phyloP scores from a whole-genome alignment of 2,329 filamentous ascomycete genomes.

The Coniochaeta pulveracea region DNA sequence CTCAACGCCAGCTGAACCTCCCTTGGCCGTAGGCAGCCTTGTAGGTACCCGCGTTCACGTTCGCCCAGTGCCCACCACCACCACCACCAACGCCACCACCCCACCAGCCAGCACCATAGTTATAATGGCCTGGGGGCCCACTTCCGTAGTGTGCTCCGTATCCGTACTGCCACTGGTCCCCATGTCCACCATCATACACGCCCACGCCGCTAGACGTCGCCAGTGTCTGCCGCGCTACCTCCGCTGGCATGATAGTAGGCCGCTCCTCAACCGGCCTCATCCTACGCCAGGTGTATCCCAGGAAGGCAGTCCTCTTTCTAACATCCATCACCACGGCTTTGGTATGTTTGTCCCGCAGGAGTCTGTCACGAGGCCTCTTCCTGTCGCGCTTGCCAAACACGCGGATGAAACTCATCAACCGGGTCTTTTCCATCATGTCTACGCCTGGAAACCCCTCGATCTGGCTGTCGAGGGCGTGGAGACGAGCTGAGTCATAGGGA shows the following conservation, averaged over 20 bases:
- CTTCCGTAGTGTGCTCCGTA: too few relatives aligned
- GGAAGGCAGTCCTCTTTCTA: slow-evolving; percentile 71
- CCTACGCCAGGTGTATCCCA: slow-evolving; percentile 78
- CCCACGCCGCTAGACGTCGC: neutral
- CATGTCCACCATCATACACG: neutral
- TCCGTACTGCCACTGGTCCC: too few relatives aligned
- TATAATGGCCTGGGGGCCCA: too few relatives aligned
- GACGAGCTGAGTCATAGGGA: slow-evolving; percentile 35
- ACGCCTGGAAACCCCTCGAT: slow-evolving; percentile 28
- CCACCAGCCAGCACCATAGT: neutral
- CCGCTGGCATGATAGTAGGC: neutral
- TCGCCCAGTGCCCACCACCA: neutral
- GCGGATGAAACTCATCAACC: slow-evolving; percentile 38
- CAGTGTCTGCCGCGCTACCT: neutral
- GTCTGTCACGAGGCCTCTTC: slow-evolving; percentile 72
- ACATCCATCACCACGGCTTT: slow-evolving; percentile 63
- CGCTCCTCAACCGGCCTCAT: slow-evolving; percentile 14
- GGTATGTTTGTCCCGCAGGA: slow-evolving; percentile 62
- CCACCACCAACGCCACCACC: neutral
- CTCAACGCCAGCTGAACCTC: slow-evolving; percentile 3
- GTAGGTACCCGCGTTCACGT: neutral
- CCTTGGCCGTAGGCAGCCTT: neutral
- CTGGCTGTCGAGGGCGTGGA: slow-evolving; percentile 36
- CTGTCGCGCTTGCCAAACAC: slow-evolving; percentile 52
- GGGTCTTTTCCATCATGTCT: slow-evolving; percentile 23